phyloP scores from a whole-genome alignment of 2,329 filamentous ascomycete genomes.

The Alternaria brassicae region DNA sequence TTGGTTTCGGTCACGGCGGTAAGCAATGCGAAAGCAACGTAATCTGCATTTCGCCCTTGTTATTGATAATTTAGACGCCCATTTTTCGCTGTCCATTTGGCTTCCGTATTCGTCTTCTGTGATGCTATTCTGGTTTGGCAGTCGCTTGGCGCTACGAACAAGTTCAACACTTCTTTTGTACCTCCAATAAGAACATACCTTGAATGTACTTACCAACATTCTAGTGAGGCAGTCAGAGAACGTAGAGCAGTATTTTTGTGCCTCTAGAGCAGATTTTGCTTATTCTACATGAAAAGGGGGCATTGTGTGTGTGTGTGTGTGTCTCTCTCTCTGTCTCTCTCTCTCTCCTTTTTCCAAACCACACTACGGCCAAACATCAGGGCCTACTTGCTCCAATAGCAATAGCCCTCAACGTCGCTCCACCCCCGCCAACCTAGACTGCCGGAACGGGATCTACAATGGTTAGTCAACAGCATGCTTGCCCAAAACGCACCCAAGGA shows the following conservation, averaged over 20 bases:
- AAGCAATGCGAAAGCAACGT: slow-evolving; percentile 6
- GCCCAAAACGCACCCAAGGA: neutral
- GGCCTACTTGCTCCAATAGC: neutral
- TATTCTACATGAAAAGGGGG: neutral
- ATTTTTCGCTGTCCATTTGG: neutral
- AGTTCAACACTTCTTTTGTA: neutral
- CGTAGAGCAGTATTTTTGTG: neutral
- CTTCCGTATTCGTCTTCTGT: neutral
- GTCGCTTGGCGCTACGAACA: neutral
- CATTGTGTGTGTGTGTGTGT: too few relatives aligned
- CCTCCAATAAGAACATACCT: neutral
- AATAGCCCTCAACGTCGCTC: neutral
- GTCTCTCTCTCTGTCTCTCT: too few relatives aligned
- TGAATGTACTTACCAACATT: too few relatives aligned
- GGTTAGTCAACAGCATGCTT: neutral
- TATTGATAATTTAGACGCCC: slow-evolving; percentile 10
- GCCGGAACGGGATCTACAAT: neutral
- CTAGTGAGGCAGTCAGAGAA: neutral
- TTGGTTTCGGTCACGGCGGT: slow-evolving; percentile 6
- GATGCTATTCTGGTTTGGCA: neutral
- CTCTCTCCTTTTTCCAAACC: neutral
- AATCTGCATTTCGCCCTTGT: neutral
- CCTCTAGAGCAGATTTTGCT: neutral
- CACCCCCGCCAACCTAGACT: neutral
- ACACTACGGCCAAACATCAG: neutral